Evolutionary conservation across 2,329 filamentous ascomycete genomes (phyloP), one percentile per base, ranked within the genome.

Genomic region (Helminthosporium solani): DNA sequence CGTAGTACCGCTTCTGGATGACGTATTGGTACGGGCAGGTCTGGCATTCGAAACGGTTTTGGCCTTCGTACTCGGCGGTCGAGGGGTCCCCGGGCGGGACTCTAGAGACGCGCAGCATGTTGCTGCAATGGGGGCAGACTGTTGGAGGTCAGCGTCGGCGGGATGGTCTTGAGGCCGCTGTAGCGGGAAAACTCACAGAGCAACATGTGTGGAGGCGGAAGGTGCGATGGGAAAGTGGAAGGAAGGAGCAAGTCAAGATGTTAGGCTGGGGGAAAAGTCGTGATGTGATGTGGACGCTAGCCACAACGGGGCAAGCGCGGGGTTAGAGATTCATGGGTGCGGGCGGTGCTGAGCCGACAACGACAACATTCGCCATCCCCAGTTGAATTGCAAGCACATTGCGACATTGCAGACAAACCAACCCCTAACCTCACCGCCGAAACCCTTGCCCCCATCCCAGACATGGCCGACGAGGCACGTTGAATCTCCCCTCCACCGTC

Each of bases 11-110:
- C 61, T 85, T 81, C 56, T 85, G 84, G 63, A 97, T 85, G 47
- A 87, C 77, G 72, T 90, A 90, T 70, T 95, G 85, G 76, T 95
- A 99, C 3, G 94, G 92, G 61, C 94, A 99, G 47, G 90, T 95
- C 47, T 90, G 88, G 75, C 94, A 99, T 73, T 95, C 90, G 72
- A 97, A 90, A 47, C 90, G 86, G 76, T 96, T 96, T 36, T 73
- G 70, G 50, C 72, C 74, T 16, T 61, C 61, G 47, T 67, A 60
- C 16, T 68, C 56, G 47, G 69, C 69, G 41, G 54, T 60, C 7
- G 61, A 63, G 33, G 73, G 72, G 40, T 72, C 69, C 47, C 57
- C 66, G 28, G 66, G 57, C 7, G 73, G 70, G 5, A 73, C 64
- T 50, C 64, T 61, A 40, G 83, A 84, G 61, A 92, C 85, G 63